Base-by-base conservation (phyloP, 148 eudicot species). In the Pouteria glomerata region DNA sequence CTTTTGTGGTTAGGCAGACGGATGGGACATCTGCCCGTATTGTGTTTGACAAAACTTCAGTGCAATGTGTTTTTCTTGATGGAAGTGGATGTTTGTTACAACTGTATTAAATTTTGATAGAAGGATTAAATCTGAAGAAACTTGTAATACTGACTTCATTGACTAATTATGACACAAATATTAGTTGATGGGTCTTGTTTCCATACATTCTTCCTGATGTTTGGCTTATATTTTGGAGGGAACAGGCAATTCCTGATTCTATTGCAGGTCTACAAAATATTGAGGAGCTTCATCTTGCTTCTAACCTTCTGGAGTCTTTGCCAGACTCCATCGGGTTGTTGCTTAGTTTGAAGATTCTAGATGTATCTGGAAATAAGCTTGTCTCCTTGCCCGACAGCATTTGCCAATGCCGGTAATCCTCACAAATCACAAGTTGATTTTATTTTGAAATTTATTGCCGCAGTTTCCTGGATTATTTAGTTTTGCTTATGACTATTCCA, bases 321-420 rank as follows among this genome's bases (percentile, higher is more conserved):
- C 97, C 99, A 7, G 97, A 95, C 59, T 82, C 99, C 61, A 85
- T 95, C 26, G 97, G 99, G 8, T 73, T 90, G 51, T 74, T 95
- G 81, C 79, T 80, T 18, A 90, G 87, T 45, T 77, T 95, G 83
- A 90, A 82, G 81, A 69, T 84, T 29, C 82, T 95, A 34, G 85
- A 92, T 83, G 96, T 92, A 33, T 90, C 97, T 52, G 79, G 90
- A 73, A 95, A 95, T 88, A 92, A 95, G 87, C 90, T 95, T 50
- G 55, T 70, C 73, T 71, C 90, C 71, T 88, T 95, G 37, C 99
- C 99, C 44, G 93, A 92, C 74, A 90, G 89, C 83, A 87, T 95
- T 74, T 82, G 87, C 75, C 80, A 79, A 37, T 95, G 99, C 99
- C 87, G 90, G 97, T 95, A 85, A 80, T 74, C 42, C 27, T 57